Conservation (phyloP, 2,329 filamentous ascomycete species). For the Colletotrichum eremochloae region DNA sequence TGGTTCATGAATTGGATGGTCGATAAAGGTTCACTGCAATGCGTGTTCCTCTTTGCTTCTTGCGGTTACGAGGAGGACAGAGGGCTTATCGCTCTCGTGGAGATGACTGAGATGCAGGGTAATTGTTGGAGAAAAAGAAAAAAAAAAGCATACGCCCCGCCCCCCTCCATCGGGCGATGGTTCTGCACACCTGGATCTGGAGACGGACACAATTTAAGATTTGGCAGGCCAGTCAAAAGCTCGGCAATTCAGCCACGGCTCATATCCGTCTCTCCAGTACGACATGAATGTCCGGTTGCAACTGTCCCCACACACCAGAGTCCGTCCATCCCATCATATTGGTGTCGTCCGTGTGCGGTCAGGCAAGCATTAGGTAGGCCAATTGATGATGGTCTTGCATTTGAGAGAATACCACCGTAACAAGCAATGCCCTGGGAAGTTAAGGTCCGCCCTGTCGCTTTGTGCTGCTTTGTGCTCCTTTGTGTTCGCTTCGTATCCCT, state of each 20-base stretch:
- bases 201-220: slow-evolving; percentile 23
- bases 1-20: not conserved
- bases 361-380: slow-evolving; percentile 10
- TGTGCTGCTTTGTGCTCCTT: slow-evolving; percentile 10
- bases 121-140: not conserved
- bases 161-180: not conserved
- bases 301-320: slow-evolving; percentile 25
- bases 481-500: slow-evolving; percentile 13
- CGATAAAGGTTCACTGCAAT: not conserved
- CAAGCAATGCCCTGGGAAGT: slow-evolving; percentile 18
- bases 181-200: slow-evolving; percentile 28
- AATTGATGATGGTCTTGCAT: slow-evolving; percentile 4
- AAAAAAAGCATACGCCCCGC: not conserved
- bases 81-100: not conserved
- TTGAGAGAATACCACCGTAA: slow-evolving; percentile 4
- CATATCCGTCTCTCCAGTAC: slow-evolving; percentile 18
- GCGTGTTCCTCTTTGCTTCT: not conserved
- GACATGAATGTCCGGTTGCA: slow-evolving; percentile 18
- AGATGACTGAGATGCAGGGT: slow-evolving; percentile 24
- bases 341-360: slow-evolving; percentile 27
- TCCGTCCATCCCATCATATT: slow-evolving; percentile 30
- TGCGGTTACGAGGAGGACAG: not conserved
- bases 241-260: slow-evolving; percentile 23
- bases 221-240: slow-evolving; percentile 25
- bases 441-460: slow-evolving; percentile 9